These are phyloP conservation scores for Lolium perenne DNA, from an alignment of 176 grass and related monocot genomes.

Conservation along the genomic window DNA sequence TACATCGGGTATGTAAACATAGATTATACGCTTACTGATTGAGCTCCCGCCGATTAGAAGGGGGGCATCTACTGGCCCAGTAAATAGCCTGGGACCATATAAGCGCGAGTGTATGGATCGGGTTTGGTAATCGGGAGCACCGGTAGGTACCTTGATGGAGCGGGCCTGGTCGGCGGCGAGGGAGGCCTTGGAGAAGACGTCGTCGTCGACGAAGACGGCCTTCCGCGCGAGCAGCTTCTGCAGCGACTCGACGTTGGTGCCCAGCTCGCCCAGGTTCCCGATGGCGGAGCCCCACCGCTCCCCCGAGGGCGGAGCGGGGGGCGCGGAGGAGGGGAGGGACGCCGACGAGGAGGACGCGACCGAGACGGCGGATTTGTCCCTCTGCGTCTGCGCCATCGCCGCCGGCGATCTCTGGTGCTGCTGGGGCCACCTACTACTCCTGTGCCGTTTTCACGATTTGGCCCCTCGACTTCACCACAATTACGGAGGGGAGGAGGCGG, in stretches of 20 bases:
- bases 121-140: background rate
- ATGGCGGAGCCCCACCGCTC: constrained; percentile 81
- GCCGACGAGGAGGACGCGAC: background rate
- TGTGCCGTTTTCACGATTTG: background rate
- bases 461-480: background rate
- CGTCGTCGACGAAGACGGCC: constrained; percentile 88
- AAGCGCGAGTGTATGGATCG: background rate
- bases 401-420: constrained; percentile 19
- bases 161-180: constrained; percentile 82
- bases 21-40: background rate
- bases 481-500: background rate
- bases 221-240: constrained; percentile 82
- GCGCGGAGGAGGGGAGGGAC: background rate
- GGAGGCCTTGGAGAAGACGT: constrained; percentile 87
- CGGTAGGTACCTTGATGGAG: constrained; percentile 77
- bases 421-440: background rate
- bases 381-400: constrained; percentile 51
- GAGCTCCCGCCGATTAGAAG: background rate
- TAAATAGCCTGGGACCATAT: background rate
- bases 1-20: background rate
- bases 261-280: constrained; percentile 80
- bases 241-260: constrained; percentile 68
- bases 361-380: constrained; percentile 37
- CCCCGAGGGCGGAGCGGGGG: background rate
- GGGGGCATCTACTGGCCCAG: background rate